Evolutionary conservation across 2,329 filamentous ascomycete genomes (phyloP).

Genomic region (Fusarium longipes): DNA sequence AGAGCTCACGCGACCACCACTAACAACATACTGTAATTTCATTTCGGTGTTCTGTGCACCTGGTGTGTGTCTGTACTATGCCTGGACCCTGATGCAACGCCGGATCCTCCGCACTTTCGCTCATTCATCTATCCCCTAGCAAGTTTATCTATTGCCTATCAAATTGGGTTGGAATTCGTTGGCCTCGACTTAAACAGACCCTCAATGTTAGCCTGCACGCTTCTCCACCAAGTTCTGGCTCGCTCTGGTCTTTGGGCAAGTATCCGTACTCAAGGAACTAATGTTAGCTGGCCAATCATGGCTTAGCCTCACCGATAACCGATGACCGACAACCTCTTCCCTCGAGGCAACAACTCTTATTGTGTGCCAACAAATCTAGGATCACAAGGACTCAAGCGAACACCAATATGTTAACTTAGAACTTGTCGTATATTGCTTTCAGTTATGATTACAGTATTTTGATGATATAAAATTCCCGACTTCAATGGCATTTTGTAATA

Average conservation of each 20-base stretch:
- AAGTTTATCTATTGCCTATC: slow-evolving; percentile 19
- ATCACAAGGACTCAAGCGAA: slow-evolving; percentile 31
- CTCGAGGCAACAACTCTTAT: slow-evolving; percentile 30
- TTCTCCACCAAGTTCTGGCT: slow-evolving; percentile 27
- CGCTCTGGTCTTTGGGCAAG: slow-evolving; percentile 9
- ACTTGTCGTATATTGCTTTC: not conserved
- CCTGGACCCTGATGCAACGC: slow-evolving; percentile 29
- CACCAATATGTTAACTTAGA: not conserved
- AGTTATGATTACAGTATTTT: slow-evolving; percentile 5
- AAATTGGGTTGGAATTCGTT: slow-evolving; percentile 1
- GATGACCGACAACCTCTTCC: slow-evolving; percentile 43
- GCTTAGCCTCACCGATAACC: slow-evolving; percentile 45
- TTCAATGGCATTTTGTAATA: slow-evolving; percentile 38
- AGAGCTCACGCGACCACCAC: slow-evolving; percentile 34
- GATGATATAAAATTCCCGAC: slow-evolving; percentile 22
- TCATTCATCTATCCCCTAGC: slow-evolving; percentile 40
- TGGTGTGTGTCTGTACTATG: slow-evolving; percentile 23
- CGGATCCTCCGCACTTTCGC: not conserved
- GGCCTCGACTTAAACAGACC: slow-evolving; percentile 29
- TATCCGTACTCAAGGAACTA: slow-evolving; percentile 27
- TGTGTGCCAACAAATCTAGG: slow-evolving; percentile 29
- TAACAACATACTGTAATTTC: slow-evolving; percentile 23
- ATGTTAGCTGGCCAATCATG: slow-evolving; percentile 43
- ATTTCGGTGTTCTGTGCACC: slow-evolving; percentile 14
- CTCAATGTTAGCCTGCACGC: slow-evolving; percentile 27